Conservation (phyloP, 2,329 filamentous ascomycete species). For the Claviceps humidiphila region DNA sequence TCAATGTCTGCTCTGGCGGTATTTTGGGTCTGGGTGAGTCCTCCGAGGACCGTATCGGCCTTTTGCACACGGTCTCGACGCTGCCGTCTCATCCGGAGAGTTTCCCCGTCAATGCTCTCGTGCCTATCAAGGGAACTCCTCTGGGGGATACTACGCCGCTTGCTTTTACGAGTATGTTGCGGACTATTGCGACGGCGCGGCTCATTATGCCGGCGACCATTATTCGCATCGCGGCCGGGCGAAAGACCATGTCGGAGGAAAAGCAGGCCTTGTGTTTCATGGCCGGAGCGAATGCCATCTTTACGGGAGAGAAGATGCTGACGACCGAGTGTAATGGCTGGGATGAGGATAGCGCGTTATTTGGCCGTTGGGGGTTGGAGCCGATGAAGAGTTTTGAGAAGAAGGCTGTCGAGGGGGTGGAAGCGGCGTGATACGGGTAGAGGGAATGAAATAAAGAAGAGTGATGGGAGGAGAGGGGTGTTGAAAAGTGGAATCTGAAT, state of each 20-base stretch:
- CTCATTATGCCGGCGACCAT: conserved; percentile 76
- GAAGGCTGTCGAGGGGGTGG: conserved; percentile 15
- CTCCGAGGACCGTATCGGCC: conserved; percentile 64
- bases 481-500: too few species aligned
- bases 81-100: conserved; percentile 75
- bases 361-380: conserved; percentile 66
- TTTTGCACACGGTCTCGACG: conserved; percentile 71
- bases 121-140: conserved; percentile 82
- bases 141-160: conserved; percentile 62
- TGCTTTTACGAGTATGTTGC: conserved; percentile 63
- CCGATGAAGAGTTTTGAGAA: conserved; percentile 52
- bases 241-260: conserved; percentile 75
- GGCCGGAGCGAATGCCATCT: conserved; percentile 87
- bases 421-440: conserved; percentile 5
- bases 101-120: conserved; percentile 82
- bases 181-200: conserved; percentile 73
- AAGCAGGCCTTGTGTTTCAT: conserved; percentile 83
- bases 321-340: conserved; percentile 85
- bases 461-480: too few species aligned
- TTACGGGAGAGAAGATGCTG: conserved; percentile 91
- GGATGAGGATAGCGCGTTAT: conserved; percentile 79
- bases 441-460: neutral
- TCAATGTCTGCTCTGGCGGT: conserved; percentile 82
- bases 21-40: conserved; percentile 78
- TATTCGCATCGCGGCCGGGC: conserved; percentile 72